phyloP scores from a whole-genome alignment of 139 green algal genomes.

The Tetraselmis chui region DNA sequence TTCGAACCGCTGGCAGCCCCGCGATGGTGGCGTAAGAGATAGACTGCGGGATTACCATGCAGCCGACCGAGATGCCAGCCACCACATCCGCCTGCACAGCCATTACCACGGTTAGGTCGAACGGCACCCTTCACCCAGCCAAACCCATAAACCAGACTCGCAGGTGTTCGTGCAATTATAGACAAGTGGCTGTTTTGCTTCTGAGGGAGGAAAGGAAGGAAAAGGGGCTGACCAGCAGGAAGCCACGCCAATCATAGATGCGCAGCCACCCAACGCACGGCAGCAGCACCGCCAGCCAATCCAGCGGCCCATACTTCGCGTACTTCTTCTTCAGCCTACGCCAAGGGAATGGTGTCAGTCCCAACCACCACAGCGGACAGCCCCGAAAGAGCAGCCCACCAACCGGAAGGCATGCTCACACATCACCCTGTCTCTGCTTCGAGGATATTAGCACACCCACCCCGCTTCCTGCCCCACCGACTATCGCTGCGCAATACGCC shows the following conservation, averaged over 20 bases:
- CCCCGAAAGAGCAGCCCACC: no score
- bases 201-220: not conserved
- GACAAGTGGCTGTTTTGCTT: no score
- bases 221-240: slow-evolving; percentile 23
- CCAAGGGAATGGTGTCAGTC: not conserved
- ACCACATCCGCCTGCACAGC: slow-evolving; percentile 52
- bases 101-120: no score
- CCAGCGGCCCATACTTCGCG: slow-evolving; percentile 3
- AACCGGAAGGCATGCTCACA: not conserved
- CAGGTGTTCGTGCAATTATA: no score
- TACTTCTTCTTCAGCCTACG: slow-evolving; percentile 1
- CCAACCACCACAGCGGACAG: not conserved
- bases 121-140: no score
- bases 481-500: no score
- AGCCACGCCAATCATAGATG: slow-evolving; percentile 38
- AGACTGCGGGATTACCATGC: slow-evolving; percentile 69
- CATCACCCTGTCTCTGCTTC: no score
- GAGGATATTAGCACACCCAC: no score
- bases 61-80: slow-evolving; percentile 60
- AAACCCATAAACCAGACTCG: no score
- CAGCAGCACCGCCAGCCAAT: slow-evolving; percentile 41
- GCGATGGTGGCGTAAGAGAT: slow-evolving; percentile 14
- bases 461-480: no score
- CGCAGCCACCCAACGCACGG: slow-evolving; percentile 54
- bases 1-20: not conserved